Evolutionary conservation across 1,139 yeast genomes (phyloP).

Genomic region (Debaryomyces fabryi): DNA sequence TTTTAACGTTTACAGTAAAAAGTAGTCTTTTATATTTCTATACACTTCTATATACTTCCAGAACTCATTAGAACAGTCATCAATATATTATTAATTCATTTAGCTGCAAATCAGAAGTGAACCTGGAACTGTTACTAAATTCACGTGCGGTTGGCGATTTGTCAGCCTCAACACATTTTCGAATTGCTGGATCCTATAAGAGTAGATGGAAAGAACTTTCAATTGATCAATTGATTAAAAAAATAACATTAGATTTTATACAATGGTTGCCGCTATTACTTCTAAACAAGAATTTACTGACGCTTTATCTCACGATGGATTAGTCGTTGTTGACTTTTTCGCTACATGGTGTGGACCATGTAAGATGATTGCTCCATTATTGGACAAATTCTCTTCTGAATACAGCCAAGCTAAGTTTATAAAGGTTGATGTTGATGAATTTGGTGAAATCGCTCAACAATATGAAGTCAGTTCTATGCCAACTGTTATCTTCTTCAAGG

Average conservation of each 20-base stretch:
- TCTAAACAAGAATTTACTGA: constrained; percentile 62
- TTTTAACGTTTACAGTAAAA: not conserved
- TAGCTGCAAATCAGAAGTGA: not conserved
- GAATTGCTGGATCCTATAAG: not conserved
- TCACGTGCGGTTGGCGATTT: not conserved
- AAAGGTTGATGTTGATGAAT: constrained; percentile 85
- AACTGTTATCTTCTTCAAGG: constrained; percentile 77
- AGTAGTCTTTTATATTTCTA: not conserved
- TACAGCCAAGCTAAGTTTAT: constrained; percentile 62
- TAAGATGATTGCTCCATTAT: constrained; percentile 78
- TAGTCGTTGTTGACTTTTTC: constrained; percentile 81
- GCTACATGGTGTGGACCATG: constrained; percentile 97
- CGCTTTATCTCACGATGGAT: constrained; percentile 55
- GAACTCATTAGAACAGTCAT: not conserved
- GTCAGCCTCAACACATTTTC: not conserved
- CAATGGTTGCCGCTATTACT: constrained; percentile 44
- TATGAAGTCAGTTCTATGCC: constrained; percentile 88
- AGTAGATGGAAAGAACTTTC: not conserved
- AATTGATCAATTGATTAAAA: not conserved
- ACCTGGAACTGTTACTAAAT: not conserved
- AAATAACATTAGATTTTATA: constrained; percentile 11
- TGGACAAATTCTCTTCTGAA: constrained; percentile 60
- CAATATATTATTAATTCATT: not conserved
- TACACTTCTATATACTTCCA: not conserved
- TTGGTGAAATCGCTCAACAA: constrained; percentile 71